Evolutionary conservation across 129 eudicot genomes (phyloP).

Genomic region (Saposhnikovia divaricata): DNA sequence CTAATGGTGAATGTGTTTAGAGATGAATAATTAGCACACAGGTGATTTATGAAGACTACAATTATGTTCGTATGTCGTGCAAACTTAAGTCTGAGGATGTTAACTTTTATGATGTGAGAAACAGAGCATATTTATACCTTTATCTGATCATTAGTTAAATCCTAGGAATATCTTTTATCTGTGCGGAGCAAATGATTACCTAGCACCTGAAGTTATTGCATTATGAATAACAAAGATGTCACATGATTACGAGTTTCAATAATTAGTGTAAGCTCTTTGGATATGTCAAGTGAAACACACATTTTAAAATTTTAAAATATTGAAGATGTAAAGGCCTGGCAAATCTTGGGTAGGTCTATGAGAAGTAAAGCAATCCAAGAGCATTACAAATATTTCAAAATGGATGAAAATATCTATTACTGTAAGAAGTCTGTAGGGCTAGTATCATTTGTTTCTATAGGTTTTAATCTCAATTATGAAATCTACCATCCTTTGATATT

Average conservation of each 20-base stretch:
- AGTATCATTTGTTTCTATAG: not conserved
- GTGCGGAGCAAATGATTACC: not conserved
- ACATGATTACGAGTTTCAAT: not conserved
- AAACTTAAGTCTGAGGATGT: not conserved
- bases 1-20: not conserved
- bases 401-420: not conserved
- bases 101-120: not conserved
- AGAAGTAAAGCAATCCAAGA: not conserved
- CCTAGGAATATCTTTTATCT: not conserved
- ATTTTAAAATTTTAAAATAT: not conserved
- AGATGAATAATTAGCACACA: not conserved
- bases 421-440: not conserved
- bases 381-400: not conserved
- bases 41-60: not conserved
- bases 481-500: not conserved
- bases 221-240: not conserved
- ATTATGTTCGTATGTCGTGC: not conserved
- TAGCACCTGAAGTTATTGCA: not conserved
- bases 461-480: not conserved
- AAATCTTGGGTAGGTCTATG: not conserved
- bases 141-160: not conserved
- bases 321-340: not conserved
- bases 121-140: not conserved
- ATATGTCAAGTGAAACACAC: not conserved
- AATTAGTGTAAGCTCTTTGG: not conserved